Conservation (phyloP, 2,329 filamentous ascomycete genomes). For the Hymenoscyphus scutula region DNA sequence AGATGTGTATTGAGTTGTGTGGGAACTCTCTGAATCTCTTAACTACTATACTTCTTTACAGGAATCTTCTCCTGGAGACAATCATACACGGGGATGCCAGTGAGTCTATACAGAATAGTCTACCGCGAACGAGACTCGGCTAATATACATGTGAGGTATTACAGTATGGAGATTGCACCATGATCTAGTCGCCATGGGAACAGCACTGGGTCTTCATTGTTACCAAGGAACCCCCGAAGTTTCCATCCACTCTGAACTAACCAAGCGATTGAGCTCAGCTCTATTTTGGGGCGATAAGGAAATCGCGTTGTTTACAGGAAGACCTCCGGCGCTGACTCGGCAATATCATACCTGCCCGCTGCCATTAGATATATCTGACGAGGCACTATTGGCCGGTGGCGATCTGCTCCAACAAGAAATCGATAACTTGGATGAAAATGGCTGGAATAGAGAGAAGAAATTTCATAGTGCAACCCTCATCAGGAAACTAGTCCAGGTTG, state of each 20-base stretch:
- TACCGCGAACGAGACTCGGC: not conserved
- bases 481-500: conserved; percentile 15
- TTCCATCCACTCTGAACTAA: conserved; percentile 21
- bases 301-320: conserved; percentile 42
- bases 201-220: conserved; percentile 21
- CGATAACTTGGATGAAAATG: conserved; percentile 36
- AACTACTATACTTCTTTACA: conserved; percentile 18
- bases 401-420: conserved; percentile 31
- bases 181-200: conserved; percentile 21
- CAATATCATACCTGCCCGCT: conserved; percentile 41
- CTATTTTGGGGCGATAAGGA: conserved; percentile 37
- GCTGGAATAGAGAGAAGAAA: conserved; percentile 40
- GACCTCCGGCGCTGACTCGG: conserved; percentile 41
- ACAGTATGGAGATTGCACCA: conserved; percentile 24
- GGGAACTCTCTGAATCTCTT: conserved; percentile 15
- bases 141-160: conserved; percentile 9
- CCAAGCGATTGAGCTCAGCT: conserved; percentile 15
- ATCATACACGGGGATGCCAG: conserved; percentile 22
- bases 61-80: conserved; percentile 23
- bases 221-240: conserved; percentile 17
- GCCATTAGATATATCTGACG: conserved; percentile 42
- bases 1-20: conserved; percentile 22
- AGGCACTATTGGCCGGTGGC: conserved; percentile 37
- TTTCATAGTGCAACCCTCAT: conserved; percentile 36
- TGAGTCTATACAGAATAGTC: not conserved